phyloP scores from a whole-genome alignment of 208 protist genomes.

The Acanthamoeba healyi region DNA sequence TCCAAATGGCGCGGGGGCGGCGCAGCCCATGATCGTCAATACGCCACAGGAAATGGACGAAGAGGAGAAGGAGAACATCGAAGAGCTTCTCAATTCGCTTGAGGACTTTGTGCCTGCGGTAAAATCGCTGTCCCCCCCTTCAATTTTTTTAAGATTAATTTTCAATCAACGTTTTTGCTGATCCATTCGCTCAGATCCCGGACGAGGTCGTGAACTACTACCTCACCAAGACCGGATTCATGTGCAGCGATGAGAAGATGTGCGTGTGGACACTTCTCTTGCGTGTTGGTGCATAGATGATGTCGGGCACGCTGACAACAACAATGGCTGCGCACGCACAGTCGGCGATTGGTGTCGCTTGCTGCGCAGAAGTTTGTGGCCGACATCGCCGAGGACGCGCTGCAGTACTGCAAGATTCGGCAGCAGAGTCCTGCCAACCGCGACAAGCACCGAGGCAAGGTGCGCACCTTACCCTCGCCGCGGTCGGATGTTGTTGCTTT shows the following conservation, averaged over 20 bases:
- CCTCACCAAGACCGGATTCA: constrained; percentile 84
- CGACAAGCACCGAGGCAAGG: constrained; percentile 9
- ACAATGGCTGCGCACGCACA: constrained; percentile 49
- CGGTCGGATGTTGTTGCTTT: no score
- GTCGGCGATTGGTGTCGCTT: constrained; percentile 81
- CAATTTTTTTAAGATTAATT: constrained; percentile 11
- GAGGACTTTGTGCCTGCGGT: constrained; percentile 79
- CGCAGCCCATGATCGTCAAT: not conserved
- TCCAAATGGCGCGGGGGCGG: not conserved
- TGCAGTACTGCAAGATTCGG: constrained; percentile 83
- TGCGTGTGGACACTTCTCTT: no score
- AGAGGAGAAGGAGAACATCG: constrained; percentile 41
- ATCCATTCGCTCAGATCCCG: constrained; percentile 79
- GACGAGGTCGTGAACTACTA: constrained; percentile 85
- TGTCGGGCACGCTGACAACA: no score
- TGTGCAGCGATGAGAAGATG: constrained; percentile 82
- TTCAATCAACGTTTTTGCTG: no score
- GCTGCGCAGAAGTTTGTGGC: constrained; percentile 86
- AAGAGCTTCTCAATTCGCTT: constrained; percentile 79
- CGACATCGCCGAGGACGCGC: constrained; percentile 80
- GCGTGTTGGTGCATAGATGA: not conserved
- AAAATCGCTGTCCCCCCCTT: not conserved
- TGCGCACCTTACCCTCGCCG: no score
- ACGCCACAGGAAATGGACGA: constrained; percentile 42
- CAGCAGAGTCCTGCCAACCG: constrained; percentile 60